Percentiles rank a stretch among this genome's conserved stretches.
These are phyloP conservation scores for Sporobolomyces pararoseus DNA, from an alignment of 768 basidiomycete species.

Conservation along the genomic window DNA sequence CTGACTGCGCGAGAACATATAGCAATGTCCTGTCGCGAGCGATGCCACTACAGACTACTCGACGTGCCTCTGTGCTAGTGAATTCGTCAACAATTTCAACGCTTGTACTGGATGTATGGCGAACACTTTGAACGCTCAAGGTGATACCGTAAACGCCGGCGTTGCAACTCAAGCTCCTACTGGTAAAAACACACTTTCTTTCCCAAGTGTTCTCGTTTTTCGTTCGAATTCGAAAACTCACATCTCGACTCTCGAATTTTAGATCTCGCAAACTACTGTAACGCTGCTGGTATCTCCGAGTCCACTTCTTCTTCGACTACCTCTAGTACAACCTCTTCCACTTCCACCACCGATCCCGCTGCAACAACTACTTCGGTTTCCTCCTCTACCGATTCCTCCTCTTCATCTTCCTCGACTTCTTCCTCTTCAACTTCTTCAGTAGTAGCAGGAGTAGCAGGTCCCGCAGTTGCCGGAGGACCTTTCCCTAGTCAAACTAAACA, in stretches of 20 bases:
- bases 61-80: slow-evolving; percentile 22
- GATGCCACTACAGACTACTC: slow-evolving; percentile 2
- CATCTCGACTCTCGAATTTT: background rate
- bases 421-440: background rate
- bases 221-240: background rate
- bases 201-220: background rate
- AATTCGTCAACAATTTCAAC: slow-evolving; percentile 7
- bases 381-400: background rate
- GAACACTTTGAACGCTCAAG: slow-evolving; percentile 14
- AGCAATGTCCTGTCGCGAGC: slow-evolving; percentile 21
- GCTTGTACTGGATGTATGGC: slow-evolving; percentile 28
- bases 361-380: too few relatives aligned
- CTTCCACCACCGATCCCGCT: background rate
- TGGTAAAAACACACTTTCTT: background rate
- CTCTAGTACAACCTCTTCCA: background rate
- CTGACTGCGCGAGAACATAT: background rate
- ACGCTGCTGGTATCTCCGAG: background rate
- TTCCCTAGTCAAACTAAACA: slow-evolving; percentile 35
- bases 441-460: background rate
- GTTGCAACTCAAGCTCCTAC: background rate
- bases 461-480: background rate
- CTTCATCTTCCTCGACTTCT: background rate
- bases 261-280: slow-evolving; percentile 31
- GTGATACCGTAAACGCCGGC: slow-evolving; percentile 5
- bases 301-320: background rate